Evolutionary conservation across 176 grass and related monocot genomes (phyloP), one percentile per base, ranked within the genome.

Genomic region (Triticum dicoccoides): DNA sequence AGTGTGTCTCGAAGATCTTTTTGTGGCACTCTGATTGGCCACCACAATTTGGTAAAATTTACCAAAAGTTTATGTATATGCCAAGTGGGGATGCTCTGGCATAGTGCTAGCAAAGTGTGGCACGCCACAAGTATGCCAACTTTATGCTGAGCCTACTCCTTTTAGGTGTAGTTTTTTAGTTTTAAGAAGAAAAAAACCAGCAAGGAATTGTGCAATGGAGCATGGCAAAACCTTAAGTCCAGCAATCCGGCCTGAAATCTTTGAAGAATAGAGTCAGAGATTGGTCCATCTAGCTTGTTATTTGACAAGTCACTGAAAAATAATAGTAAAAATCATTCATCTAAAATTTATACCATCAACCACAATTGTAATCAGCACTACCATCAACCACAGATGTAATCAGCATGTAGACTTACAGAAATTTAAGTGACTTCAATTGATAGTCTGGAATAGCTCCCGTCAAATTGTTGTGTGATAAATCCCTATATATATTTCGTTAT

Each of bases 401-500:
- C 6, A 38, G 8, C 44, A 21, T 5, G 9, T 4, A 54, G 18
- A 86, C 83, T 82, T 86, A 83, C 89, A 90, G 65, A 73, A 70
- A 11, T 86, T 71, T 69, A n/a, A 86, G 83, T 29, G 76, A 70
- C 9, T 66, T 25, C 17, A 61, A 30, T 90, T 71, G 65, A 34
- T 71, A 76, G 42, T 73, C 84, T 61, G 88, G 88, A 20, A 90
- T 63, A 27, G 33, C 8, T 61, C 88, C 88, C 9, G 69, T 78
- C 74, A 90, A 82, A 35, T 82, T 90, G 70, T 90, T 90, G 15
- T 84, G 23, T 25, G 84, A 90, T 25, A 90, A 79, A 85, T 90
- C 71, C 84, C 89, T 90, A n/a, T 11, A 83, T 58, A 61, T 27
- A 0, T 83, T 74, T 21, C 5, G 21, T 61, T 24, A 12, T 41